phyloP scores from a whole-genome alignment of 257 asterid species.

The Primulina huaijiensis region DNA sequence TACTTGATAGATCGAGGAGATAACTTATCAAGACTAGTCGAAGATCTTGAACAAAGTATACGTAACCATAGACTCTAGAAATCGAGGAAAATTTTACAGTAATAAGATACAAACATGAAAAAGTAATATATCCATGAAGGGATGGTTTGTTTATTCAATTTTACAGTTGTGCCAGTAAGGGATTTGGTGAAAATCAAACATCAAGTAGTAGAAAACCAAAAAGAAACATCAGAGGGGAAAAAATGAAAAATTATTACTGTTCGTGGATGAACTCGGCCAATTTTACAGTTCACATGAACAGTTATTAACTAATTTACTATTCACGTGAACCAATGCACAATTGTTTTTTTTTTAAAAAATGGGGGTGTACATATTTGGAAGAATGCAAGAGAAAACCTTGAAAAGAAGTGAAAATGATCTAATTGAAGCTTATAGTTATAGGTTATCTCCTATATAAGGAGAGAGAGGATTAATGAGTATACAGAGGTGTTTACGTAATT shows the following conservation, averaged over 20 bases:
- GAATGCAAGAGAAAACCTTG: too few relatives aligned
- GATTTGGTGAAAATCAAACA: background rate
- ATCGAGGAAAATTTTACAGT: background rate
- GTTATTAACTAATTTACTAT: too few relatives aligned
- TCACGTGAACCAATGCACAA: background rate
- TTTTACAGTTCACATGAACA: background rate
- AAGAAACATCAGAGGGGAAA: background rate
- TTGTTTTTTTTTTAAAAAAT: too few relatives aligned
- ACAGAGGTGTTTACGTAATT: too few relatives aligned
- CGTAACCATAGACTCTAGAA: background rate
- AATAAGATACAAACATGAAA: background rate
- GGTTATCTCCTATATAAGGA: background rate
- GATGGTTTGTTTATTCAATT: background rate
- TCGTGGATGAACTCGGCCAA: background rate
- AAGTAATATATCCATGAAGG: background rate
- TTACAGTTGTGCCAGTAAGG: background rate
- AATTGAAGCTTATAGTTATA: background rate
- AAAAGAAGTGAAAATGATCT: too few relatives aligned
- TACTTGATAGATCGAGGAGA: background rate
- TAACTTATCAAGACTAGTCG: background rate
- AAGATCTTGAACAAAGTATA: background rate
- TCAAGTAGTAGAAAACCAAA: background rate
- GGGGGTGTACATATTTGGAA: too few relatives aligned
- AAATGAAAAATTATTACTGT: background rate
- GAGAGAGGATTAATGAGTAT: background rate